Evolutionary conservation across 2,329 filamentous ascomycete genomes (phyloP), one percentile per base, ranked within the genome.

Genomic region (Phialophora macrospora): DNA sequence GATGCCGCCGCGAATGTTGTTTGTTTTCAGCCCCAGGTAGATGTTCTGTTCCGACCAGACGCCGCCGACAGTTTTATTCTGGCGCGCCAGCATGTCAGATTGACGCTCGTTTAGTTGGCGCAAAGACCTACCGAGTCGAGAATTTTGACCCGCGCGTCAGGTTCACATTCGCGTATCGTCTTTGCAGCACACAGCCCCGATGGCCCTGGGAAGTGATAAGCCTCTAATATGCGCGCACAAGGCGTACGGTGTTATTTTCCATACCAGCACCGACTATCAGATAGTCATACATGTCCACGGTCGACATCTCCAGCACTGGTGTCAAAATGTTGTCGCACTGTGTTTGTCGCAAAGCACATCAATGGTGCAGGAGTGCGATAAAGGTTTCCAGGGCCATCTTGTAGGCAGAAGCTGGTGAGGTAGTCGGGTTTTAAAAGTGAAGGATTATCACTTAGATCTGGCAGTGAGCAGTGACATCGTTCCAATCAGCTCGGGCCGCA

Each of bases 1-100:
- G 70, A 88, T 91, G 0, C 86, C 89, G 2, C 90, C 90, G 7
- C 88, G 76, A 74, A 91, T 83, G 72, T 93, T 93, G 77, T 94
- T 93, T 60, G 85, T 88, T 72, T 87, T 89, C 52, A 94, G 81
- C 1, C 86, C 87, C 0, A 87, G 85, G 74, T 93, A 81, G 0
- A 92, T 77, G 1, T 89, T 84, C 49, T 89, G 80, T 64, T 85
- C 80, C 14, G 87, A 85, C 90, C 90, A 93, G 17, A 88, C 87
- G 4, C 91, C 90, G 0, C 90, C 91, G 20, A 73, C 26, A 4
- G 70, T 69, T 34, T 65, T 66, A 54, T 71, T 71, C 69, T 71
- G 51, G 28, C 6, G 32, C 12, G 9, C 17, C 20, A 24, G 8
- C 17, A 32, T 32, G 48, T 52, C 28, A 52, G 57, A 12, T 41